Base-by-base conservation (phyloP, 352 stramenopile genomes). In the Phytophthora podocarpi region DNA sequence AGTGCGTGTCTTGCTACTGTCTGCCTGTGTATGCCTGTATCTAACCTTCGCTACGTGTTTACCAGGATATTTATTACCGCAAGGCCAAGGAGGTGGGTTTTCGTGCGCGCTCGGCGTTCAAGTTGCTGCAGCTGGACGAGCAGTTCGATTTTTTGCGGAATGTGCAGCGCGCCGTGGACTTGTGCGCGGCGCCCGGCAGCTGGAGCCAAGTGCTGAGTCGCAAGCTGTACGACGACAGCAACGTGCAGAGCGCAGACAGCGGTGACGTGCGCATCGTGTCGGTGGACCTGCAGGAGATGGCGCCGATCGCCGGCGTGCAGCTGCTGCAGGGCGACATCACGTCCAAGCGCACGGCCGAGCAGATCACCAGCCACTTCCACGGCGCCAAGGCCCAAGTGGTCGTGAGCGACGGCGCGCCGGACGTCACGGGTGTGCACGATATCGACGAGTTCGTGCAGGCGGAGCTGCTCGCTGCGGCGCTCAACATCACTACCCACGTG, bases 391-490 rank as follows among this genome's bases (percentile, higher is more conserved):
- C 97, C 10, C 95, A 99, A 67, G 72, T 99, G 8, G 97, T 99
- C 5, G 91, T 99, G 37, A 99, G 96, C 53, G 98, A 99, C 72
- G 98, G 98, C 41, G 98, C 98, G 10, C 98, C 98, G 0, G 98
- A 99, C 69, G 97, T 99, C n/a, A 99, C 97, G 3, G 96, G 97
- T n/a, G 85, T 99, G 21, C 97, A 99, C 67, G 96, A 99, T 61
- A 96, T 99, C 27, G 98, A 99, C 80, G 96, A 99, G 69, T 99
- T 98, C 71, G 82, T 99, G 31, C 95, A 98, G 74, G 91, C 93
- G 5, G 95, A 99, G 69, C 84, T 99, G 18, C 72, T 99, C 12
- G 78, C 98, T 0, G 95, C 96, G 0, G 97, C 97, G n/a, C 82
- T 99, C 18, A 98, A 98, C 72, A 99, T 99, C 54, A 98, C 96